Percentiles rank a stretch among this genome's conserved stretches.
Conservation (phyloP, 176 grass and related monocot genomes). For the Oryza coarctata region DNA sequence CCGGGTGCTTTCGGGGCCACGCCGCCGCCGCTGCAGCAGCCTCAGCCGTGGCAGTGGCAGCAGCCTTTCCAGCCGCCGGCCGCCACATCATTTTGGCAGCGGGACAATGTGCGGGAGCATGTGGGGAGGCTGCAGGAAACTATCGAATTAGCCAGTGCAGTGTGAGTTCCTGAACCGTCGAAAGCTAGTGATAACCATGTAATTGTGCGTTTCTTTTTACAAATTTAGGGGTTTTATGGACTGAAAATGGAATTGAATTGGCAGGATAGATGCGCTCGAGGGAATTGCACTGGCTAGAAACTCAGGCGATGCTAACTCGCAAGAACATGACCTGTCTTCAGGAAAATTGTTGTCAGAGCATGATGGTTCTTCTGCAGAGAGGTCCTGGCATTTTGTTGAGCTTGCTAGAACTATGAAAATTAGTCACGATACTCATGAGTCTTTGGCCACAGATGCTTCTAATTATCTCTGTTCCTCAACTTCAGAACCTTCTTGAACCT, state of each 20-base stretch:
- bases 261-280: conserved; percentile 74
- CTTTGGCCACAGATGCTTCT: conserved; percentile 58
- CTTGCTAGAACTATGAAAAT: conserved; percentile 50
- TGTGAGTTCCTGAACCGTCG: conserved; percentile 44
- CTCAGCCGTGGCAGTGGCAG: conserved; percentile 25
- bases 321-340: conserved; percentile 26
- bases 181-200: background rate
- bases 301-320: background rate
- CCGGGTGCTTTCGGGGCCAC: conserved; percentile 23
- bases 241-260: background rate
- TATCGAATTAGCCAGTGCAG: conserved; percentile 42
- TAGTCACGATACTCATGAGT: conserved; percentile 53
- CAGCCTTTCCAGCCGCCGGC: conserved; percentile 23
- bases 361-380: conserved; percentile 2
- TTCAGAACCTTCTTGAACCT: conserved; percentile 63
- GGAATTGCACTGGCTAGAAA: conserved; percentile 35
- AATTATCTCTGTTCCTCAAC: conserved; percentile 54
- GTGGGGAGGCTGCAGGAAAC: conserved; percentile 62
- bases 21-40: background rate
- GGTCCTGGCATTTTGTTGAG: conserved; percentile 21
- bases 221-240: background rate
- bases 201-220: background rate
- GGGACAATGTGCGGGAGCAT: conserved; percentile 61
- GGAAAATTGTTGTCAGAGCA: background rate
- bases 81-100: conserved; percentile 51